These are phyloP conservation scores for Hypoxylon intermedium DNA, from an alignment of 495 filamentous ascomycete genomes.

Conservation along the genomic window DNA sequence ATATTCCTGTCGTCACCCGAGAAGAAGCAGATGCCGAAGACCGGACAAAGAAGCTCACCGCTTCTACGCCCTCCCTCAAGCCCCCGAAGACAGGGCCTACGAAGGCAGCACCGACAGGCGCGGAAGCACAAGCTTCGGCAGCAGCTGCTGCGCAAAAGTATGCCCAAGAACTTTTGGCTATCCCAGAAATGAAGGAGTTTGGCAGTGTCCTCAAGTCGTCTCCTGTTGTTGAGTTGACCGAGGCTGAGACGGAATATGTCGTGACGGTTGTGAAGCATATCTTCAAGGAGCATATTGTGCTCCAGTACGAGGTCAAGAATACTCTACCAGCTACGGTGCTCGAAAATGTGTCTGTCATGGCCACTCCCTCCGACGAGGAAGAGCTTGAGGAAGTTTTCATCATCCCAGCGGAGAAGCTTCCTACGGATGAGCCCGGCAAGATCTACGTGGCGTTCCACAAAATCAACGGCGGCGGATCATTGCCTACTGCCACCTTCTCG, in stretches of 20 bases:
- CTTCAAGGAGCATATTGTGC: constrained; percentile 93
- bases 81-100: constrained; percentile 83
- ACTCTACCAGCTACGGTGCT: constrained; percentile 89
- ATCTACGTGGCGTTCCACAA: constrained; percentile 96
- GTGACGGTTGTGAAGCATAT: constrained; percentile 94
- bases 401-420: constrained; percentile 81
- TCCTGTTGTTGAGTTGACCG: constrained; percentile 83
- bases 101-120: constrained; percentile 72
- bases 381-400: constrained; percentile 90
- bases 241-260: constrained; percentile 97
- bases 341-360: constrained; percentile 86
- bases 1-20: constrained; percentile 91
- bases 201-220: constrained; percentile 91
- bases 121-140: constrained; percentile 74
- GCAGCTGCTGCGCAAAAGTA: constrained; percentile 85
- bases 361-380: constrained; percentile 84
- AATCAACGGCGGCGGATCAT: constrained; percentile 69
- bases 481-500: constrained; percentile 80
- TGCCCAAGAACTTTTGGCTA: constrained; percentile 80
- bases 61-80: constrained; percentile 91
- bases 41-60: constrained; percentile 91
- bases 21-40: constrained; percentile 98
- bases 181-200: constrained; percentile 89
- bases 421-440: constrained; percentile 83
- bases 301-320: constrained; percentile 99